These are phyloP conservation scores for Phycomyces nitens DNA, from an alignment of 192 early-diverging fungal species.

Conservation along the genomic window DNA sequence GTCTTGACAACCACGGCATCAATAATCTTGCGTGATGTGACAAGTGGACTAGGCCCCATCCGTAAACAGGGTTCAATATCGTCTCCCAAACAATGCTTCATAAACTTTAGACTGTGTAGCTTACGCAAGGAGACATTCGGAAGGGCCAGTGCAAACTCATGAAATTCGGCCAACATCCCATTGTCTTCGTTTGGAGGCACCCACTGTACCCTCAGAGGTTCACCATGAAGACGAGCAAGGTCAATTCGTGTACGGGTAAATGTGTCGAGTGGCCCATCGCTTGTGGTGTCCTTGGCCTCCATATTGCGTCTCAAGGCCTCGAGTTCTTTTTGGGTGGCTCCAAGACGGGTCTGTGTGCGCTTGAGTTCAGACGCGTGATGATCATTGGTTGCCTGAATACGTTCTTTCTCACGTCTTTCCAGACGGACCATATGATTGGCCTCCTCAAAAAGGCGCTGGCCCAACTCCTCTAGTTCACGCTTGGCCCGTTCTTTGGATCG, in stretches of 20 bases:
- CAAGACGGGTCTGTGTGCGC: conserved; percentile 53
- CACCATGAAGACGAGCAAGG: conserved; percentile 1
- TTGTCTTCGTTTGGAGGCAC: conserved; percentile 55
- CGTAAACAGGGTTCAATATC: conserved; percentile 91
- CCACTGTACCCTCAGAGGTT: conserved; percentile 32
- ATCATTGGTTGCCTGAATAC: conserved; percentile 41
- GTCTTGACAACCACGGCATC: conserved; percentile 85
- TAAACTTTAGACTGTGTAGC: conserved; percentile 72
- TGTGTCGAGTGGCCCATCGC: conserved; percentile 27
- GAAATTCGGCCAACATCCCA: conserved; percentile 75
- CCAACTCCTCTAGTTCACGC: conserved; percentile 89
- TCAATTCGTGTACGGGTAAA: conserved; percentile 37
- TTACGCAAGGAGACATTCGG: conserved; percentile 58
- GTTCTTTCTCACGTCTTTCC: conserved; percentile 58
- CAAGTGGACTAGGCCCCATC: conserved; percentile 86
- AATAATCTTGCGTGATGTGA: conserved; percentile 79
- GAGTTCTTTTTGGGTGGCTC: conserved; percentile 69
- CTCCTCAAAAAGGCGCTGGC: conserved; percentile 85
- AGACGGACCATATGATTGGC: conserved; percentile 83
- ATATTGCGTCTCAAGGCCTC: conserved; percentile 75
- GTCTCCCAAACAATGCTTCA: conserved; percentile 82
- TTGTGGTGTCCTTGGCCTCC: conserved; percentile 48
- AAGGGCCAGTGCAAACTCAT: conserved; percentile 68
- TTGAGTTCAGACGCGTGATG: conserved; percentile 55
- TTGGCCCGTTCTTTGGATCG: conserved; percentile 82